A percentile compares a stretch with the other conserved stretches of the same genome.
Evolutionary conservation across 495 filamentous ascomycete species (phyloP).

Genomic region (Penicillium manginii): DNA sequence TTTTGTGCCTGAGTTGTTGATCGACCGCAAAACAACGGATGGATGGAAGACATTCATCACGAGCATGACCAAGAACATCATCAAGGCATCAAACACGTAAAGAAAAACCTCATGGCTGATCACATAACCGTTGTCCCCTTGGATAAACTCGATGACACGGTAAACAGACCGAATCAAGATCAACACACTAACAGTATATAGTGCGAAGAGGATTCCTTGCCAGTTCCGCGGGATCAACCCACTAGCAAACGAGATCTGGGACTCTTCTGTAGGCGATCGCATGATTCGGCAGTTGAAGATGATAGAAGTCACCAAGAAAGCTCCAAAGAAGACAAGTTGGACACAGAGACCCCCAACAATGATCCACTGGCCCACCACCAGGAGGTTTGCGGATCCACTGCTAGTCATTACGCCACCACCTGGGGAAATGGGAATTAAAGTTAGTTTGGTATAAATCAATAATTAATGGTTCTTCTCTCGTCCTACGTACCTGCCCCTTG

Average conservation of each 20-base stretch:
- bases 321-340: conserved; percentile 45
- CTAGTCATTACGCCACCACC: conserved; percentile 22
- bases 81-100: conserved; percentile 63
- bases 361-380: conserved; percentile 40
- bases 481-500: conserved; percentile 25
- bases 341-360: conserved; percentile 43
- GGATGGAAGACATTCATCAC: conserved; percentile 46
- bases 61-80: conserved; percentile 58
- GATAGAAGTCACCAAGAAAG: conserved; percentile 35
- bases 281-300: conserved; percentile 40
- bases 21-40: conserved; percentile 1
- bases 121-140: conserved; percentile 54
- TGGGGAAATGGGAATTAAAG: not conserved
- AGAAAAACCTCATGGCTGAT: conserved; percentile 59
- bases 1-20: not conserved
- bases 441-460: not conserved
- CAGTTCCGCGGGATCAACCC: conserved; percentile 18
- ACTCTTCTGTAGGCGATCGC: conserved; percentile 24
- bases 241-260: not conserved
- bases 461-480: not conserved
- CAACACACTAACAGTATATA: conserved; percentile 54
- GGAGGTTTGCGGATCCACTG: conserved; percentile 8
- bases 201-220: conserved; percentile 41
- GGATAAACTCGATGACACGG: conserved; percentile 61
- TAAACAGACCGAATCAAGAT: conserved; percentile 67